Evolutionary conservation across 129 eudicot species (phyloP).

Genomic region (Arctium lappa): DNA sequence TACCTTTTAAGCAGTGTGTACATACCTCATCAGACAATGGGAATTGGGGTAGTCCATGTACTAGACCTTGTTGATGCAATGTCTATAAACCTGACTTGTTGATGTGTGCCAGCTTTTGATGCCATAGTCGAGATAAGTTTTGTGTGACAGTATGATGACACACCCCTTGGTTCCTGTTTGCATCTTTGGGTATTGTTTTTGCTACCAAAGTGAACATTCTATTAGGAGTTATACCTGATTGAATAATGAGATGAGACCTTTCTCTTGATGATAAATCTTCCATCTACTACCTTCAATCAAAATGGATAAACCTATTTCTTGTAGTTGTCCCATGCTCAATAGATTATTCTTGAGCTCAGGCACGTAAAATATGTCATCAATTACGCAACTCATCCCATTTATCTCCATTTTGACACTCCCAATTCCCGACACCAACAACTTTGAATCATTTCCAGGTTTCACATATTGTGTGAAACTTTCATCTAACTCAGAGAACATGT

Average conservation of each 20-base stretch:
- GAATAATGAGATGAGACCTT: not conserved
- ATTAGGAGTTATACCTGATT: not conserved
- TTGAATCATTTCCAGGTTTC: not conserved
- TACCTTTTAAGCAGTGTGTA: not conserved
- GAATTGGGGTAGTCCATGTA: not conserved
- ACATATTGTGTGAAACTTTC: not conserved
- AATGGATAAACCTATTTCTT: not conserved
- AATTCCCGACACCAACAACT: not conserved
- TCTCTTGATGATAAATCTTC: not conserved
- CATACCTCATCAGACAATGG: not conserved
- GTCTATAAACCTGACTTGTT: not conserved
- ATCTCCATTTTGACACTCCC: not conserved
- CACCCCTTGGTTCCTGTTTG: not conserved
- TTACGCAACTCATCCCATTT: not conserved
- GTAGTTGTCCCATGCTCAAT: not conserved
- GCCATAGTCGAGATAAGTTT: not conserved
- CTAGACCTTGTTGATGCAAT: not conserved
- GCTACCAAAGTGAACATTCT: not conserved
- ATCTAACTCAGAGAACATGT: not conserved
- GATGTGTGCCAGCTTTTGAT: not conserved
- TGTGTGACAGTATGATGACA: not conserved
- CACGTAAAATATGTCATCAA: not conserved
- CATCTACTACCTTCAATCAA: not conserved
- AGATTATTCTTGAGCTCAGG: not conserved
- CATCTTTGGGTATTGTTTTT: not conserved